Percentiles rank a stretch among this genome's conserved stretches.
Conservation (phyloP, 2,329 filamentous ascomycete species). For the Phialocephala subalpina region DNA sequence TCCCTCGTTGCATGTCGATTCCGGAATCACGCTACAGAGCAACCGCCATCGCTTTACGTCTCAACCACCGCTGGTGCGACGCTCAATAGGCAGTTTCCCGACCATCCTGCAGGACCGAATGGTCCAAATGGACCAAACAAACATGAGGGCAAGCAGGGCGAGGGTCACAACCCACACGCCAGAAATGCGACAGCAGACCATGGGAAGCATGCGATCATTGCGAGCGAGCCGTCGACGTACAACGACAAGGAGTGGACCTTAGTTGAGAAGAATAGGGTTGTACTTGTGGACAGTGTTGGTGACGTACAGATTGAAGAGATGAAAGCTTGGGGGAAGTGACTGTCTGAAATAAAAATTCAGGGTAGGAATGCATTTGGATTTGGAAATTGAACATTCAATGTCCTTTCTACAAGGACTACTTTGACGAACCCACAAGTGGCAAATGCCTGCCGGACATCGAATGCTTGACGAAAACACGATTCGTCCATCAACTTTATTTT, state of each 20-base stretch:
- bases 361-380: background rate
- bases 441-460: background rate
- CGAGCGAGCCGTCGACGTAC: slow-evolving; percentile 62
- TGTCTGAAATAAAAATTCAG: background rate
- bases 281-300: slow-evolving; percentile 23
- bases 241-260: slow-evolving; percentile 59
- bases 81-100: slow-evolving; percentile 60
- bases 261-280: slow-evolving; percentile 52
- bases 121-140: slow-evolving; percentile 41
- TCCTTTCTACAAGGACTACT: background rate
- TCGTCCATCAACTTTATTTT: background rate
- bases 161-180: slow-evolving; percentile 35
- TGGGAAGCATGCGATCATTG: slow-evolving; percentile 60
- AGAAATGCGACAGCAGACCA: slow-evolving; percentile 49
- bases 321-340: background rate
- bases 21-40: slow-evolving; percentile 58
- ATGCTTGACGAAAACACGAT: background rate
- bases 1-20: slow-evolving; percentile 59
- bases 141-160: slow-evolving; percentile 19
- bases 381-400: background rate
- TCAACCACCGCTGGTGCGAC: slow-evolving; percentile 57
- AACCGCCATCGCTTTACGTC: slow-evolving; percentile 61
- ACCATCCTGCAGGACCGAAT: slow-evolving; percentile 51
- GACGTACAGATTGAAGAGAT: slow-evolving; percentile 22
- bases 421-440: too few species aligned